Percentiles rank a stretch among this genome's conserved stretches.
phyloP scores from a whole-genome alignment of 1,139 yeast species.

The Candida labiduridarum region DNA sequence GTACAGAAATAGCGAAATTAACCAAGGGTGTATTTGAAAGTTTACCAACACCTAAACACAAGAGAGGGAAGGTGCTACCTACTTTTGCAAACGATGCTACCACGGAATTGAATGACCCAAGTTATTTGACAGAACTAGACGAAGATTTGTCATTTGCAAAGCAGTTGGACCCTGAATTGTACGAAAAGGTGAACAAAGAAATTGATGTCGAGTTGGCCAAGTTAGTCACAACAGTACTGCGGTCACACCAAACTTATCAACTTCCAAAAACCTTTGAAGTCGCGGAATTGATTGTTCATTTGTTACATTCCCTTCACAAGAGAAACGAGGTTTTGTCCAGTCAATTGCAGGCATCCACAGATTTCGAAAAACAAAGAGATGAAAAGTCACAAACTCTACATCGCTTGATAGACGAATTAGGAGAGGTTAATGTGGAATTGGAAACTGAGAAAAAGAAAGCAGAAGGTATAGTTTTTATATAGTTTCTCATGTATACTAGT shows the following conservation, averaged over 20 bases:
- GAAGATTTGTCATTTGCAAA: conserved; percentile 28
- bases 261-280: conserved; percentile 9
- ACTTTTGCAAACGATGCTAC: conserved; percentile 23
- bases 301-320: conserved; percentile 12
- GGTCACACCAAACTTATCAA: not conserved
- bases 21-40: conserved; percentile 20
- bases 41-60: conserved; percentile 35
- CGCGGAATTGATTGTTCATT: conserved; percentile 10
- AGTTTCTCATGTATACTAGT: too few species aligned
- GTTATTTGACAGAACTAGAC: conserved; percentile 14
- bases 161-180: conserved; percentile 44
- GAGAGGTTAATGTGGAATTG: conserved; percentile 7
- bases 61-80: conserved; percentile 29
- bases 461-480: not conserved
- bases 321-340: not conserved
- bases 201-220: conserved; percentile 26
- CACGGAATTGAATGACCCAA: conserved; percentile 15
- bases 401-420: conserved; percentile 1
- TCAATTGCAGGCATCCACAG: not conserved
- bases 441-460: not conserved
- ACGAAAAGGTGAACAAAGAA: conserved; percentile 27
- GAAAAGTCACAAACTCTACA: conserved; percentile 1
- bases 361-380: conserved; percentile 1
- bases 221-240: not conserved
- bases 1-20: conserved; percentile 15